phyloP scores from a whole-genome alignment of 129 eudicot species.

The Saussurea involucrata region DNA sequence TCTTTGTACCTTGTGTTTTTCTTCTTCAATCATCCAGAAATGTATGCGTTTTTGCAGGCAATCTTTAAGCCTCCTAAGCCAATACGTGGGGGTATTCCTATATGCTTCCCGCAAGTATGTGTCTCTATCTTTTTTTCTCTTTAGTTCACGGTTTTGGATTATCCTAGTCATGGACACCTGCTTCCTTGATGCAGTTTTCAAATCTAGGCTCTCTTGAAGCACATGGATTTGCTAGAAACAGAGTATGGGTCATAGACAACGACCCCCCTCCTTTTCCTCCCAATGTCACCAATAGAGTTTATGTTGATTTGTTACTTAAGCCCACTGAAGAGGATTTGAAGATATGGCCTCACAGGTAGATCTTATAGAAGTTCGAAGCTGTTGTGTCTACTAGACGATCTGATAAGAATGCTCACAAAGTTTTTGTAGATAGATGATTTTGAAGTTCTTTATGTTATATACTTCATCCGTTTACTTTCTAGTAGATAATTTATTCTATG shows the following conservation, averaged over 20 bases:
- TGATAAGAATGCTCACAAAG: background rate
- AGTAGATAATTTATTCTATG: background rate
- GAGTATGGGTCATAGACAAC: slow-evolving; percentile 69
- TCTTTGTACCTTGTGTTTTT: slow-evolving; percentile 2
- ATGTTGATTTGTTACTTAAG: slow-evolving; percentile 79
- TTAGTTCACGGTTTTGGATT: background rate
- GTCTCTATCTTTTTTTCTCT: slow-evolving; percentile 10
- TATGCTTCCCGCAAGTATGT: slow-evolving; percentile 90
- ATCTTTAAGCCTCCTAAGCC: slow-evolving; percentile 73
- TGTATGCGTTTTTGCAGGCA: slow-evolving; percentile 44
- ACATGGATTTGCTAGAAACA: slow-evolving; percentile 95
- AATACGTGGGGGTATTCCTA: slow-evolving; percentile 94
- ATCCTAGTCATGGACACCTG: slow-evolving; percentile 18
- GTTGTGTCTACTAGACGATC: slow-evolving; percentile 7
- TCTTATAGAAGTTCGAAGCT: slow-evolving; percentile 9
- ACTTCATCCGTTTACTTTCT: slow-evolving; percentile 7
- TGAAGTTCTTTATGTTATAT: slow-evolving; percentile 8
- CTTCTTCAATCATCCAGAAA: slow-evolving; percentile 14
- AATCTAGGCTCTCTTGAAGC: slow-evolving; percentile 61
- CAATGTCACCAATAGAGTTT: slow-evolving; percentile 46
- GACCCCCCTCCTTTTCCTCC: slow-evolving; percentile 60
- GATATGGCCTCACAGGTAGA: slow-evolving; percentile 85
- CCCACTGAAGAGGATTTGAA: slow-evolving; percentile 79
- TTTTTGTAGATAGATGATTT: background rate
- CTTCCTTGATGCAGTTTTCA: slow-evolving; percentile 52